Evolutionary conservation across 208 protist genomes (phyloP).

Genomic region (Polymyxa betae): DNA sequence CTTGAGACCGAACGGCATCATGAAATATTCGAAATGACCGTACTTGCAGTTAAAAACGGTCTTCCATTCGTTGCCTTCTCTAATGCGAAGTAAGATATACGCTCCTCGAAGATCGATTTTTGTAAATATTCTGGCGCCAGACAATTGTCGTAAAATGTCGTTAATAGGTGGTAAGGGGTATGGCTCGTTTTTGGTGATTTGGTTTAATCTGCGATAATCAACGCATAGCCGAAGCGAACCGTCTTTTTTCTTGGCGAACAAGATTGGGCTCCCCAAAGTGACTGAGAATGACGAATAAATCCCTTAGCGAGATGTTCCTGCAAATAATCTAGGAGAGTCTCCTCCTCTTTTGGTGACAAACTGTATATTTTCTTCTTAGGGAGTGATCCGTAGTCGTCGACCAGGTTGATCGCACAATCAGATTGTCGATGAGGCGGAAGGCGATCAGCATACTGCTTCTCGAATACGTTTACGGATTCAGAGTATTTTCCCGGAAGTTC

Average conservation of each 20-base stretch:
- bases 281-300: not conserved
- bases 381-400: not conserved
- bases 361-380: not conserved
- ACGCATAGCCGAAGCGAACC: not conserved
- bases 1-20: conserved; percentile 30
- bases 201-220: conserved; percentile 22
- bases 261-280: not conserved
- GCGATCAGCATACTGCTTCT: not conserved
- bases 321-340: not conserved
- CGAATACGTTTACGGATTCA: not conserved
- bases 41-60: conserved; percentile 2
- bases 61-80: not conserved
- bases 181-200: conserved; percentile 21
- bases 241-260: conserved; percentile 7
- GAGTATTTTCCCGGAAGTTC: not conserved
- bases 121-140: not conserved
- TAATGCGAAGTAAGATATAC: not conserved
- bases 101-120: not conserved
- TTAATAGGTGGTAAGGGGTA: conserved; percentile 10
- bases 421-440: not conserved
- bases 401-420: not conserved
- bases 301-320: not conserved
- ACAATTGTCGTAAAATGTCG: not conserved
- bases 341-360: not conserved
- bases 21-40: not conserved